A percentile compares a stretch with the other conserved stretches of the same genome.
These are phyloP conservation scores for Morella rubra DNA, from an alignment of 306 rosid genomes.

Conservation along the genomic window DNA sequence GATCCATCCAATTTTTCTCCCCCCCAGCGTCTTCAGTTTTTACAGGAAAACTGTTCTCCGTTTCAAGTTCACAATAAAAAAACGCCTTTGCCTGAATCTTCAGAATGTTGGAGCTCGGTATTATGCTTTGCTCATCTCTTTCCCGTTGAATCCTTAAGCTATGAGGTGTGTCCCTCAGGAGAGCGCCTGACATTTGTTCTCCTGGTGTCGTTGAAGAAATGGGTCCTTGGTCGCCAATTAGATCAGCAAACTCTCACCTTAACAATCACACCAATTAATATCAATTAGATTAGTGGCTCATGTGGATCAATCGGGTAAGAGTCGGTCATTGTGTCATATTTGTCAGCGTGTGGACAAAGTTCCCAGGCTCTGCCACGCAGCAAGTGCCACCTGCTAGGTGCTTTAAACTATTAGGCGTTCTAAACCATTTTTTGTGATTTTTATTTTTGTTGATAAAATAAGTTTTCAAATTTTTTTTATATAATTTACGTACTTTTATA, in stretches of 20 bases:
- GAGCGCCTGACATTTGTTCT: slow-evolving; percentile 37
- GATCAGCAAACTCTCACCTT: slow-evolving; percentile 74
- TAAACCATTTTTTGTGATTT: no score
- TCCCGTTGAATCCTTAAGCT: slow-evolving; percentile 30
- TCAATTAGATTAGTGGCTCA: background rate
- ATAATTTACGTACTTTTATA: no score
- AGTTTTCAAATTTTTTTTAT: no score
- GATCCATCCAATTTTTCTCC: slow-evolving; percentile 15
- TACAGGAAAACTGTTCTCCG: slow-evolving; percentile 33
- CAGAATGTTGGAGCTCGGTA: slow-evolving; percentile 37
- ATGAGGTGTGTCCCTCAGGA: slow-evolving; percentile 41
- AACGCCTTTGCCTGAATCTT: slow-evolving; percentile 57
- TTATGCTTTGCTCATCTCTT: slow-evolving; percentile 37
- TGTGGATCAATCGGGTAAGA: background rate
- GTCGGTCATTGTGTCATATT: background rate
- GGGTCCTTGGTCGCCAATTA: slow-evolving; percentile 33
- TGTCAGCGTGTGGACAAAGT: background rate
- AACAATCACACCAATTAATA: slow-evolving; percentile 22
- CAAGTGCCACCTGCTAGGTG: background rate
- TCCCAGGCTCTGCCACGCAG: background rate
- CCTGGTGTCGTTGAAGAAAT: slow-evolving; percentile 32
- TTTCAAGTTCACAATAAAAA: slow-evolving; percentile 38
- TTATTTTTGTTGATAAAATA: no score
- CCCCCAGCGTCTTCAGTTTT: slow-evolving; percentile 22
- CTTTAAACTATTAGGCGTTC: background rate